A percentile compares a stretch with the other conserved stretches of the same genome.
Evolutionary conservation across 1,284 basidiomycete genomes (phyloP).

Genomic region (Cryptococcus jaspeensis): DNA sequence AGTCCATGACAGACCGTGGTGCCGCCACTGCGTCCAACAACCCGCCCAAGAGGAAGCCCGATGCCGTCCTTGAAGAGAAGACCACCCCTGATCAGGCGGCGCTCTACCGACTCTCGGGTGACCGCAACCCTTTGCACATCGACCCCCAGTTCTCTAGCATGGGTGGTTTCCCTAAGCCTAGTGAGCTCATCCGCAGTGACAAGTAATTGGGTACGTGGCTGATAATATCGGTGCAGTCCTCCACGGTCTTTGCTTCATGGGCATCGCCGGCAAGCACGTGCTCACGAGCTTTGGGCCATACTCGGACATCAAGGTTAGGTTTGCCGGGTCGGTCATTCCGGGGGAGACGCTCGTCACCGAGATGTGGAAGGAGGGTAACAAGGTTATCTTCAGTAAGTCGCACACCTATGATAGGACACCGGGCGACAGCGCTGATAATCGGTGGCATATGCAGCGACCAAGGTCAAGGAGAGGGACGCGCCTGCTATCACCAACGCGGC

Average conservation of each 20-base stretch:
- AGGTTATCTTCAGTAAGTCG: slow-evolving; percentile 82
- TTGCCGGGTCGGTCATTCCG: slow-evolving; percentile 68
- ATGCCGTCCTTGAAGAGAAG: slow-evolving; percentile 82
- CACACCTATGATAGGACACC: background rate
- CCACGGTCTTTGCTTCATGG: slow-evolving; percentile 84
- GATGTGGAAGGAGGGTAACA: slow-evolving; percentile 96
- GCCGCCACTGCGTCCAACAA: slow-evolving; percentile 80
- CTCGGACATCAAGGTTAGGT: slow-evolving; percentile 95
- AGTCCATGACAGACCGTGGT: slow-evolving; percentile 69
- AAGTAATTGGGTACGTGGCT: background rate
- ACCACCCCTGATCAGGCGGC: slow-evolving; percentile 80
- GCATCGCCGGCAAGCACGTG: slow-evolving; percentile 92
- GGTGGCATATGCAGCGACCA: slow-evolving; percentile 46
- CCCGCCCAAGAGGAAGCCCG: slow-evolving; percentile 78
- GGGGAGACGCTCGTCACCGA: slow-evolving; percentile 91
- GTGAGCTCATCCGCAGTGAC: slow-evolving; percentile 22
- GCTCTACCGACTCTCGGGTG: slow-evolving; percentile 84
- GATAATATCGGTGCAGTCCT: slow-evolving; percentile 42
- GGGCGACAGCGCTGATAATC: slow-evolving; percentile 1
- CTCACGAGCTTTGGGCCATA: slow-evolving; percentile 80
- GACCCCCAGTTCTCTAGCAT: slow-evolving; percentile 89
- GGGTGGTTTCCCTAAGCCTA: slow-evolving; percentile 92
- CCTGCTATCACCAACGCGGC: slow-evolving; percentile 56
- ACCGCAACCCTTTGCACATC: slow-evolving; percentile 90
- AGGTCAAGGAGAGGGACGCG: slow-evolving; percentile 57